These are phyloP conservation scores for Incumbomyces delicatus DNA, from an alignment of 2,329 filamentous ascomycete species.

Conservation along the genomic window DNA sequence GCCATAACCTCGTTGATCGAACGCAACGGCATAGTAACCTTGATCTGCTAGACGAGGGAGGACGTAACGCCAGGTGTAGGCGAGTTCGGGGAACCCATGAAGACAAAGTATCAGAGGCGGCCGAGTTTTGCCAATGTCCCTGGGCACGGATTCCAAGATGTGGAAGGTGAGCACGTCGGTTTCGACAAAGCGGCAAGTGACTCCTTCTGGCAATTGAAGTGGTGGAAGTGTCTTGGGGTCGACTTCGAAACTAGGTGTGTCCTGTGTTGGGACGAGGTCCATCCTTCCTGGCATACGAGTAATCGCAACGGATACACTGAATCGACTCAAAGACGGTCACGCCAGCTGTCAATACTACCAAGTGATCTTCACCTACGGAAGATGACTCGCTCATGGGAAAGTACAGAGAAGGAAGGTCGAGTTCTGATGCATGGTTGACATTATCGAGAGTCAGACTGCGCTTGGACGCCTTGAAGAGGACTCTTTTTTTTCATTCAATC, in stretches of 20 bases:
- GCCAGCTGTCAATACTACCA: no score
- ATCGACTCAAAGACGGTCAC: no score
- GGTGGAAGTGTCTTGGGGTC: slow-evolving; percentile 28
- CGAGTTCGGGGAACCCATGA: slow-evolving; percentile 55
- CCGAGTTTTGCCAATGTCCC: slow-evolving; percentile 7
- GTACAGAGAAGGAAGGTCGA: no score
- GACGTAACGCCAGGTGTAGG: slow-evolving; percentile 59
- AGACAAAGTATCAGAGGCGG: slow-evolving; percentile 17
- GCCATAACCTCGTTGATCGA: slow-evolving; percentile 60
- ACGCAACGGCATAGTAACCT: slow-evolving; percentile 57
- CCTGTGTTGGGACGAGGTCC: slow-evolving; percentile 5
- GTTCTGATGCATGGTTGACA: no score
- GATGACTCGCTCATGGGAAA: no score
- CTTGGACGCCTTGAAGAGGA: no score
- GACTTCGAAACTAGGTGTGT: slow-evolving; percentile 2
- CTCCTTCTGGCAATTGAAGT: slow-evolving; percentile 45
- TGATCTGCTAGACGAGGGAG: slow-evolving; percentile 48
- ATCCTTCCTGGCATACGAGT: background rate
- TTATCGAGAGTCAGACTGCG: no score
- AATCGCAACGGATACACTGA: no score
- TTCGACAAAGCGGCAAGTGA: slow-evolving; percentile 48
- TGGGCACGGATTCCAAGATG: slow-evolving; percentile 21
- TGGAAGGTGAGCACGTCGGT: slow-evolving; percentile 55
- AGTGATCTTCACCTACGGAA: no score
- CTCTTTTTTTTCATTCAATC: no score